Evolutionary conservation across 176 grass and related monocot genomes (phyloP).

Genomic region (Paspalum notatum): DNA sequence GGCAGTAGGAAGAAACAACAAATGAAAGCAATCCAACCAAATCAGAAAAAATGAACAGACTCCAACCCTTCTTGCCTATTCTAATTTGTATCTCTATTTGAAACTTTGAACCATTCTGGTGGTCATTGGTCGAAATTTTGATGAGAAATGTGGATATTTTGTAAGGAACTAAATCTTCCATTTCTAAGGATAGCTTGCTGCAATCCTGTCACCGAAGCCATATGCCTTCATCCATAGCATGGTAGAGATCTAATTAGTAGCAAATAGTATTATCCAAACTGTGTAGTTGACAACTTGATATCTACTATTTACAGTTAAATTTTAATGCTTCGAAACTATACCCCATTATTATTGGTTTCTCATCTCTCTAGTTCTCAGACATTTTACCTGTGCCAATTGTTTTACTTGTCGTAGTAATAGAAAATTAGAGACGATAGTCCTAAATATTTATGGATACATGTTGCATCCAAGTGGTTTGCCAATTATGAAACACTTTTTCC

Average conservation of each 20-base stretch:
- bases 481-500: not conserved
- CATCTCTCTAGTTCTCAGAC: not conserved
- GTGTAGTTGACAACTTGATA: not conserved
- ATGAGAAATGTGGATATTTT: not conserved
- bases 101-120: not conserved
- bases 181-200: not conserved
- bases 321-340: not conserved
- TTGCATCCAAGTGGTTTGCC: not conserved
- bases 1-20: conserved; percentile 6
- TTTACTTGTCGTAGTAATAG: not conserved
- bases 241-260: not conserved
- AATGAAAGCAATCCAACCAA: conserved; percentile 12
- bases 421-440: not conserved
- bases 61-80: conserved; percentile 7
- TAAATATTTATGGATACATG: not conserved
- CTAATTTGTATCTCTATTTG: not conserved
- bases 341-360: not conserved
- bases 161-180: conserved; percentile 12
- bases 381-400: not conserved
- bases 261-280: conserved; percentile 8
- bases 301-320: conserved; percentile 16
- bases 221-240: not conserved
- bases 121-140: not conserved
- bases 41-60: not conserved
- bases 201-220: conserved; percentile 10